These are phyloP conservation scores for Groenewaldozyma auringiensis DNA, from an alignment of 1,139 yeast species.

Conservation along the genomic window DNA sequence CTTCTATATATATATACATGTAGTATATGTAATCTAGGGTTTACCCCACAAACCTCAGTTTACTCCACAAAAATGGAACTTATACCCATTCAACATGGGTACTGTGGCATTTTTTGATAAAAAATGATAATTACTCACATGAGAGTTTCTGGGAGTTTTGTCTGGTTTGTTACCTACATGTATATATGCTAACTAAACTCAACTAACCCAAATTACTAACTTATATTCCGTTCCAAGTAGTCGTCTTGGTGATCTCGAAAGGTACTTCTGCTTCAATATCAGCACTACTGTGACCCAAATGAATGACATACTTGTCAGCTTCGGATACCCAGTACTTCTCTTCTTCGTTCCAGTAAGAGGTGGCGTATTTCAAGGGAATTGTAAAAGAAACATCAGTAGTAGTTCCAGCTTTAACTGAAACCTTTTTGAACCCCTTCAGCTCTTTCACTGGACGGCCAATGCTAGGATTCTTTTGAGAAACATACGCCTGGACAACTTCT, in stretches of 20 bases:
- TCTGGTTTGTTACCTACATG: no score
- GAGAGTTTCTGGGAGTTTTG: no score
- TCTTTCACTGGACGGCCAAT: slow-evolving; percentile 51
- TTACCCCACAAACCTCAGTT: no score
- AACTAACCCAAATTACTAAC: no score
- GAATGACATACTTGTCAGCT: slow-evolving; percentile 42
- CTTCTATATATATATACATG: no score
- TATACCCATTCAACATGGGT: no score
- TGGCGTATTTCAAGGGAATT: slow-evolving; percentile 42
- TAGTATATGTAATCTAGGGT: no score
- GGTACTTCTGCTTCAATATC: slow-evolving; percentile 23
- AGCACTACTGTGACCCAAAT: slow-evolving; percentile 37
- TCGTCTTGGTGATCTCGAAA: slow-evolving; percentile 25
- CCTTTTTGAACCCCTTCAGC: slow-evolving; percentile 46
- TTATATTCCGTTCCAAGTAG: slow-evolving; percentile 24
- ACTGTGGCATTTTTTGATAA: no score
- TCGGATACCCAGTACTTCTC: slow-evolving; percentile 45
- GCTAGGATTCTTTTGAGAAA: slow-evolving; percentile 36
- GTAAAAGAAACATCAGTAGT: slow-evolving; percentile 32
- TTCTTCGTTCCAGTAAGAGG: slow-evolving; percentile 48
- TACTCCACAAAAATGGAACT: no score
- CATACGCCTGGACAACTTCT: slow-evolving; percentile 43
- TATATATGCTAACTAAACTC: no score
- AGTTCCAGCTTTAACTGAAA: slow-evolving; percentile 38
- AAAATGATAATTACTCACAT: no score